A percentile compares a stretch with the other conserved stretches of the same genome.
These are phyloP conservation scores for Pezicula neosporulosa DNA, from an alignment of 2,329 filamentous ascomycete species.

Conservation along the genomic window DNA sequence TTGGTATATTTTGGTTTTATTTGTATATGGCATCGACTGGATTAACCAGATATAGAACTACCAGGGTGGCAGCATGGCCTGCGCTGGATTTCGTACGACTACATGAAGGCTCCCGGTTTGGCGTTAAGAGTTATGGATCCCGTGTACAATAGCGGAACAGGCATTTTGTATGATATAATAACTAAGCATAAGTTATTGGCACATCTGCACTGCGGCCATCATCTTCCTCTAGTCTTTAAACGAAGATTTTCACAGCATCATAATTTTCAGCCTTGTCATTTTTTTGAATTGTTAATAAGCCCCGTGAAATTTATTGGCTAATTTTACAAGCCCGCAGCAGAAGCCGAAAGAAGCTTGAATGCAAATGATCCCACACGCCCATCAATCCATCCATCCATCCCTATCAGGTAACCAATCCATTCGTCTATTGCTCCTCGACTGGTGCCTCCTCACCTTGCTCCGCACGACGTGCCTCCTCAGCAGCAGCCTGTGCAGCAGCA, in stretches of 20 bases:
- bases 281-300: constrained; percentile 16
- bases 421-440: constrained; percentile 31
- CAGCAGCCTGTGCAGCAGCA: constrained; percentile 63
- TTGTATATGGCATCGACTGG: not conserved
- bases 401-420: constrained; percentile 17
- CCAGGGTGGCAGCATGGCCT: constrained; percentile 14
- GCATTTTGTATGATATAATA: constrained; percentile 20
- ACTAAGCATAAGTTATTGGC: too few species aligned
- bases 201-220: too few species aligned
- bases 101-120: constrained; percentile 13
- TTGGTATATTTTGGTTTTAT: constrained; percentile 16
- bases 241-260: not conserved
- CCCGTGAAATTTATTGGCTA: constrained; percentile 22
- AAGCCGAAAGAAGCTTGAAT: constrained; percentile 21
- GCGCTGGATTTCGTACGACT: constrained; percentile 18
- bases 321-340: constrained; percentile 27
- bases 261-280: not conserved
- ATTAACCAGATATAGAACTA: not conserved
- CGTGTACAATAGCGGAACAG: constrained; percentile 14
- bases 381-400: constrained; percentile 12
- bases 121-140: constrained; percentile 13
- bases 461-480: constrained; percentile 52
- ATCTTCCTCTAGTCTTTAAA: constrained; percentile 5
- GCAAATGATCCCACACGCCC: constrained; percentile 29
- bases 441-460: constrained; percentile 51